Evolutionary conservation across 805 yeast genomes (phyloP).

Genomic region (Teunomyces atbi): DNA sequence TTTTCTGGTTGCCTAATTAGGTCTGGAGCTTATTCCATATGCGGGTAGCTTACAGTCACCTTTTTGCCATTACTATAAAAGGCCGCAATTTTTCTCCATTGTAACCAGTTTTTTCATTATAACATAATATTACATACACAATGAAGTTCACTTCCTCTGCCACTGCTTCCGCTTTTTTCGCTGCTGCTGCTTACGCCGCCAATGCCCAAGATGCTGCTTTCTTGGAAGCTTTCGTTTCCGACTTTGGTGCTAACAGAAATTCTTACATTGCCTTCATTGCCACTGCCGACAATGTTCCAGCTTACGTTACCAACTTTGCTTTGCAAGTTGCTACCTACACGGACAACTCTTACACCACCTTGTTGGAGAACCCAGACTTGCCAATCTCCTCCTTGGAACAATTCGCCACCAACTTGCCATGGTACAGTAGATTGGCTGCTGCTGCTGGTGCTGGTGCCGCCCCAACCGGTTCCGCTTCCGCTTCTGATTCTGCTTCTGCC

Average conservation of each 20-base stretch:
- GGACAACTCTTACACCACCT: conserved; percentile 45
- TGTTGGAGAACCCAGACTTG: conserved; percentile 25
- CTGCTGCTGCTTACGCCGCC: conserved; percentile 18
- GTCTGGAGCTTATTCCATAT: not conserved
- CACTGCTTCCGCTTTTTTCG: conserved; percentile 15
- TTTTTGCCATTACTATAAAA: not conserved
- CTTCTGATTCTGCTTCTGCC: conserved; percentile 9
- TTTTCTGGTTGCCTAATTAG: conserved; percentile 3
- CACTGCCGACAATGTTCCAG: conserved; percentile 24
- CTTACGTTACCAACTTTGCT: conserved; percentile 31
- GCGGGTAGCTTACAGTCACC: not conserved
- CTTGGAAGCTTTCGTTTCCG: conserved; percentile 37
- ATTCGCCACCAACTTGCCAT: conserved; percentile 38
- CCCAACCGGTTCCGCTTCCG: conserved; percentile 8
- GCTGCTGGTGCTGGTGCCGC: conserved; percentile 8
- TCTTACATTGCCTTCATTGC: conserved; percentile 33
- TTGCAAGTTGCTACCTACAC: conserved; percentile 36
- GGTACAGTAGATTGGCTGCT: conserved; percentile 29
- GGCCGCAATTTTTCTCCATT: conserved; percentile 1
- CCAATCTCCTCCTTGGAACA: conserved; percentile 22
- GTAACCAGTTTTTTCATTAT: not conserved
- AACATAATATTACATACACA: not conserved
- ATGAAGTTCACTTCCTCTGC: conserved; percentile 20
- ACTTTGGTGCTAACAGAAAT: conserved; percentile 27
- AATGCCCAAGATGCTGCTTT: conserved; percentile 20